These are phyloP conservation scores for Pseudozyma pruni DNA, from an alignment of 1,284 basidiomycete genomes.

Conservation along the genomic window DNA sequence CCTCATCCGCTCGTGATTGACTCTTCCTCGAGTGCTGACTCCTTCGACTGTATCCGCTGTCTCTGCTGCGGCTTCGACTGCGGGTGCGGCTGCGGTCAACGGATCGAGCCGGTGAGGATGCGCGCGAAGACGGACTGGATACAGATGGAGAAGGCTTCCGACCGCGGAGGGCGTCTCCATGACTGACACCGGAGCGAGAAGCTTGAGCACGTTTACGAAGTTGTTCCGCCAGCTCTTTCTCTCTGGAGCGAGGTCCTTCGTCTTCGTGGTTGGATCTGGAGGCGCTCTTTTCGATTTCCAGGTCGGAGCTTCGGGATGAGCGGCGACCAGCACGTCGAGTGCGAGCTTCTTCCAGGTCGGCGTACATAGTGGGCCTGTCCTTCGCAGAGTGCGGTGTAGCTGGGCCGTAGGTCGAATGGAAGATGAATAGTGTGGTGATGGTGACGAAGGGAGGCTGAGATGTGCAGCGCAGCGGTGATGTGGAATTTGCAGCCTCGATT, in stretches of 20 bases:
- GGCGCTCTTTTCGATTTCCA: slow-evolving; percentile 24
- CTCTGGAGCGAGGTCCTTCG: slow-evolving; percentile 38
- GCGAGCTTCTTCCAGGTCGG: slow-evolving; percentile 61
- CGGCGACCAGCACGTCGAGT: slow-evolving; percentile 20
- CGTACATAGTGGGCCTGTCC: slow-evolving; percentile 46
- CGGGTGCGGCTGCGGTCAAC: slow-evolving; percentile 19
- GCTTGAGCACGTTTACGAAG: slow-evolving; percentile 56
- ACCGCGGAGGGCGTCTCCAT: slow-evolving; percentile 12
- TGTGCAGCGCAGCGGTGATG: slow-evolving; percentile 4
- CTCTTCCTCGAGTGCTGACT: slow-evolving; percentile 35
- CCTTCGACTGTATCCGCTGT: slow-evolving; percentile 23
- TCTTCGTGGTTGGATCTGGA: slow-evolving; percentile 7
- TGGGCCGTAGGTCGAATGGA: background rate
- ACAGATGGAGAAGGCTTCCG: slow-evolving; percentile 22
- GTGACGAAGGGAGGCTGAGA: slow-evolving; percentile 4
- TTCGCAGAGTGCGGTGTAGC: too few relatives aligned
- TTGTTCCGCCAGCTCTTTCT: slow-evolving; percentile 63
- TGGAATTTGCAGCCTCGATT: slow-evolving; percentile 4
- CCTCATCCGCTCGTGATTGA: slow-evolving; percentile 56
- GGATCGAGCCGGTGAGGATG: slow-evolving; percentile 30
- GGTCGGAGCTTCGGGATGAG: slow-evolving; percentile 26
- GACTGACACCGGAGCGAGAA: slow-evolving; percentile 28
- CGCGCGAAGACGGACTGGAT: slow-evolving; percentile 31
- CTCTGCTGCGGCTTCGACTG: slow-evolving; percentile 35
- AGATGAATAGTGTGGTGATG: background rate